A percentile compares a stretch with the other conserved stretches of the same genome.
phyloP scores from a whole-genome alignment of 2,329 filamentous ascomycete genomes.

The Pseudomassariella vexata region DNA sequence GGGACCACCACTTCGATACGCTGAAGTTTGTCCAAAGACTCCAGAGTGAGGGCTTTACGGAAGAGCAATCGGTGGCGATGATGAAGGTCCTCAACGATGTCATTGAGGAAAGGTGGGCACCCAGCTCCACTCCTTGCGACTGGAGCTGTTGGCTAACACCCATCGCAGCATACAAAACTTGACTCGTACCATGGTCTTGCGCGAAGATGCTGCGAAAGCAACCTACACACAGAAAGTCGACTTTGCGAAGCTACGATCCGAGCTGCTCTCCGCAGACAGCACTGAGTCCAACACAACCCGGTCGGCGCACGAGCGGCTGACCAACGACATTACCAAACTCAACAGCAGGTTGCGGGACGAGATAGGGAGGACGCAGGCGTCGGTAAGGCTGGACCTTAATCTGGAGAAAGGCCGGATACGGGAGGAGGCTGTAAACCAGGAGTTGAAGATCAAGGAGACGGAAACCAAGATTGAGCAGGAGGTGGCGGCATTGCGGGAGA shows the following conservation, averaged over 20 bases:
- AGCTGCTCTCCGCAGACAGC: slow-evolving; percentile 77
- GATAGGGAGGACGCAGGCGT: slow-evolving; percentile 89
- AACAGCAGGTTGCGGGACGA: slow-evolving; percentile 87
- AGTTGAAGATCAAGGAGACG: slow-evolving; percentile 97
- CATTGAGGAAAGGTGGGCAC: slow-evolving; percentile 76
- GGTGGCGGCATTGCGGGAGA: slow-evolving; percentile 81
- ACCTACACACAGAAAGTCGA: slow-evolving; percentile 52
- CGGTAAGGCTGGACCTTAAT: slow-evolving; percentile 86
- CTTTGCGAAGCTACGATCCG: slow-evolving; percentile 18
- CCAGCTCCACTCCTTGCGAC: slow-evolving; percentile 1
- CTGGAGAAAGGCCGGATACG: slow-evolving; percentile 93
- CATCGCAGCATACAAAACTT: slow-evolving; percentile 79
- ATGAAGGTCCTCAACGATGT: slow-evolving; percentile 97
- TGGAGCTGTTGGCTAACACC: slow-evolving; percentile 4
- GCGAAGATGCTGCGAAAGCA: slow-evolving; percentile 83
- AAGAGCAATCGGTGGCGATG: slow-evolving; percentile 94
- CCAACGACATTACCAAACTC: slow-evolving; percentile 91
- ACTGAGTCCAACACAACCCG: slow-evolving; percentile 86
- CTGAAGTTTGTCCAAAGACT: slow-evolving; percentile 93
- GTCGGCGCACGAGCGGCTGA: slow-evolving; percentile 83
- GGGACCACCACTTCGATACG: slow-evolving; percentile 96
- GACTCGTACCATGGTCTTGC: slow-evolving; percentile 94
- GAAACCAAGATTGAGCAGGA: slow-evolving; percentile 98
- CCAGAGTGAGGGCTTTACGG: slow-evolving; percentile 87
- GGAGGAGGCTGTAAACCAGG: slow-evolving; percentile 93